A percentile compares a stretch with the other conserved stretches of the same genome.
These are phyloP conservation scores for Aspergillus kassunensis DNA, from an alignment of 495 filamentous ascomycete genomes.

Conservation along the genomic window DNA sequence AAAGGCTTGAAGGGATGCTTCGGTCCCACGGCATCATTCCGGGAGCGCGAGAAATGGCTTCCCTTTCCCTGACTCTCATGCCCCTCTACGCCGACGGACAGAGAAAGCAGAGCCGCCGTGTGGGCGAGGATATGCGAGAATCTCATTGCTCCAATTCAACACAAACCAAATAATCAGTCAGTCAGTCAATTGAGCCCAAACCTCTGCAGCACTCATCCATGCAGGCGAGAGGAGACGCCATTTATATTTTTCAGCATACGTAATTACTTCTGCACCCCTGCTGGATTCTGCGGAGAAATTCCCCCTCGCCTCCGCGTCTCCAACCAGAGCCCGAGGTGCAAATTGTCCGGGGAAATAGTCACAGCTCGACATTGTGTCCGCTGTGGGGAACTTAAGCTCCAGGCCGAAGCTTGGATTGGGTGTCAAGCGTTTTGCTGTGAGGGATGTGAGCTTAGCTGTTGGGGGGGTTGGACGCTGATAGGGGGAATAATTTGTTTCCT, in stretches of 20 bases:
- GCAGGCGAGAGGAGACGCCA: not conserved
- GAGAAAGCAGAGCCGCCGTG: conserved; percentile 22
- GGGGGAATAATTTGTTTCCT: conserved; percentile 26
- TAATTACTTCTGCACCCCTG: not conserved
- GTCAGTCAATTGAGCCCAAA: too few relatives aligned
- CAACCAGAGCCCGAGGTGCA: not conserved
- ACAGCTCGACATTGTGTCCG: not conserved
- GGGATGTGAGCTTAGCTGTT: not conserved
- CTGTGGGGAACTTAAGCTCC: conserved; percentile 6
- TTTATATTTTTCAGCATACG: not conserved
- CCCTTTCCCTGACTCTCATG: conserved; percentile 19
- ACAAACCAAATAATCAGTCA: too few relatives aligned
- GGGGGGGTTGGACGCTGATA: conserved; percentile 19
- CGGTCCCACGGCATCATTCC: conserved; percentile 29
- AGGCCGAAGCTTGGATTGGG: conserved; percentile 5
- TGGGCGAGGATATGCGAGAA: conserved; percentile 26
- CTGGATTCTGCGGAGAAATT: conserved; percentile 4
- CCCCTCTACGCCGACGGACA: too few relatives aligned
- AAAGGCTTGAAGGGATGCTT: conserved; percentile 34
- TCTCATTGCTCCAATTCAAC: conserved; percentile 28
- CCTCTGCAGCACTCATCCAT: too few relatives aligned
- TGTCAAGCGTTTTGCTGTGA: too few relatives aligned
- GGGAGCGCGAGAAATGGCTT: conserved; percentile 18
- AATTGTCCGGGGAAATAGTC: conserved; percentile 7
- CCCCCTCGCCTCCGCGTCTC: not conserved